These are phyloP conservation scores for Eucalyptus pauciflora DNA, from an alignment of 345 rosid species.

Conservation along the genomic window DNA sequence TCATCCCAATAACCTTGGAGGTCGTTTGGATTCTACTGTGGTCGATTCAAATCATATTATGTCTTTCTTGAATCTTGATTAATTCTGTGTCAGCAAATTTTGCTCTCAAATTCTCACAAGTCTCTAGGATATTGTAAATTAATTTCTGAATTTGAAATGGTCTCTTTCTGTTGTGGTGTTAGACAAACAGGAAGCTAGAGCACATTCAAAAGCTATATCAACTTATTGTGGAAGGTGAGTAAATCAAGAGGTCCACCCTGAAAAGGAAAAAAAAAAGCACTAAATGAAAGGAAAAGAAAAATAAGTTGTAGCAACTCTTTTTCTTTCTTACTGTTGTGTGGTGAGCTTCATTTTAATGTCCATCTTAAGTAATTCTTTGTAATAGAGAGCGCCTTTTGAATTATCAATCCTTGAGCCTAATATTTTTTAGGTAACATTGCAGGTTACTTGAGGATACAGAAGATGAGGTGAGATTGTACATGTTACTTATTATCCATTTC, in stretches of 20 bases:
- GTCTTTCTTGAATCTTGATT: not conserved
- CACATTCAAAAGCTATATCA: slow-evolving; percentile 74
- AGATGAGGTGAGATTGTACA: slow-evolving; percentile 57
- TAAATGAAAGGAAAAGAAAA: not conserved
- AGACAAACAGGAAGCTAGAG: slow-evolving; percentile 91
- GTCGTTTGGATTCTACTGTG: not conserved
- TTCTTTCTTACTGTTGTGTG: not conserved
- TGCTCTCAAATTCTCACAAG: not conserved
- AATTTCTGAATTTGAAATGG: not conserved
- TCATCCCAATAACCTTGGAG: not conserved
- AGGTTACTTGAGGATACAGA: slow-evolving; percentile 91
- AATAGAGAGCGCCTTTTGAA: not conserved
- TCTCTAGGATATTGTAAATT: not conserved
- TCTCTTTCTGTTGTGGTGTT: slow-evolving; percentile 5
- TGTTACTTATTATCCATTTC: not conserved
- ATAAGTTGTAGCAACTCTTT: not conserved
- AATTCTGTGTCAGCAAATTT: not conserved
- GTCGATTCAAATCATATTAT: not conserved
- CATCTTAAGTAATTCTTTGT: not conserved
- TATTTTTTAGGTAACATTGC: not conserved
- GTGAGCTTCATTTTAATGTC: not conserved
- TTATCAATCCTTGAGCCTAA: not conserved
- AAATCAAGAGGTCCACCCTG: not conserved
- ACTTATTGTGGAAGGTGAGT: slow-evolving; percentile 92
- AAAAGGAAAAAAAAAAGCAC: not conserved